A percentile compares a stretch with the other conserved stretches of the same genome.
phyloP scores from a whole-genome alignment of 192 early-diverging fungal species.

The Coemansia sp. region DNA sequence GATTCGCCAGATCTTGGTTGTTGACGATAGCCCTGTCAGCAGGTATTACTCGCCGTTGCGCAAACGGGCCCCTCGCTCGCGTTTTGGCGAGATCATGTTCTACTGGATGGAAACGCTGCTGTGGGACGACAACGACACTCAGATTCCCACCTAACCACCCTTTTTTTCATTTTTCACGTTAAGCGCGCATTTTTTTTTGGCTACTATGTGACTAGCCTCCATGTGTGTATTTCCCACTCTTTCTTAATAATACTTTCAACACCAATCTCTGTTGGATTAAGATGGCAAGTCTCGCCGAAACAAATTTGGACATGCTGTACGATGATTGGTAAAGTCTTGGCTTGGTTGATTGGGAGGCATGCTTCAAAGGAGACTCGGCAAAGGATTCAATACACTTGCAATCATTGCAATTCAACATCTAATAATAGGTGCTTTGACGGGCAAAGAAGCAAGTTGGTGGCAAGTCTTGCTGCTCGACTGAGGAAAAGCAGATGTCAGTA shows the following conservation, averaged over 20 bases:
- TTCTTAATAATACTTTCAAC: background rate
- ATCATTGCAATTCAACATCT: too few species aligned
- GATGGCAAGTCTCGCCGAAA: background rate
- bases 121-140: slow-evolving; percentile 50
- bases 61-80: slow-evolving; percentile 51
- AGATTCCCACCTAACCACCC: slow-evolving; percentile 46
- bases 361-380: background rate
- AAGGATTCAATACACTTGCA: too few species aligned
- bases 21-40: slow-evolving; percentile 50
- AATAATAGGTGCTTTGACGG: too few species aligned
- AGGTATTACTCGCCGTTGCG: slow-evolving; percentile 52
- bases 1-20: slow-evolving; percentile 55
- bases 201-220: background rate
- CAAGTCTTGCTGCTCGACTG: background rate
- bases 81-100: slow-evolving; percentile 55
- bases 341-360: background rate
- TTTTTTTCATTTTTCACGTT: background rate
- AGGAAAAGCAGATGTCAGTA: background rate
- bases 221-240: background rate
- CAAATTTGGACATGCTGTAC: background rate
- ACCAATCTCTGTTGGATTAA: background rate
- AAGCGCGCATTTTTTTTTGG: background rate
- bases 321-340: background rate
- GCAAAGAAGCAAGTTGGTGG: too few species aligned
- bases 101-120: slow-evolving; percentile 64